Base-by-base conservation (phyloP, 2,329 filamentous ascomycete genomes). In the Monosporascus ibericus region DNA sequence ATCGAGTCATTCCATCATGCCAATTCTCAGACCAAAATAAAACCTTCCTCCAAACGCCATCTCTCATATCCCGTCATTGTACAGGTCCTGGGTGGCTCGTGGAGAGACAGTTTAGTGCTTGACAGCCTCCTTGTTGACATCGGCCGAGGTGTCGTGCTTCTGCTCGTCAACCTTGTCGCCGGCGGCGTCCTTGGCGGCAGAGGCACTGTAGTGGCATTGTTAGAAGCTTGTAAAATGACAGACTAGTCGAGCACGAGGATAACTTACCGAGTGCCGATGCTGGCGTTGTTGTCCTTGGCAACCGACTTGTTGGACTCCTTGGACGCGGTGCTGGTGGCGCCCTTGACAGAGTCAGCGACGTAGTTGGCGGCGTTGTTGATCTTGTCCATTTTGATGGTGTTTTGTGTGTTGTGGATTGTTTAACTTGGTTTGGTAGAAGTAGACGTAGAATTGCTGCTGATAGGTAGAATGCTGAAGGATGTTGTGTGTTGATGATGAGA, bases 301-400 rank as follows among this genome's bases (percentile, higher is more conserved):
- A 82, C 77, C 60, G 78, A 67, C 80, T 87, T 86, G 80, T 87
- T 87, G 74, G 75, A 74, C 74, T 86, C 82, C 81, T 87, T 87
- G 73, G 76, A 81, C 56, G 79, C 73, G 60, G 78, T 75, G 56
- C 74, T 73, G 57, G 75, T 66, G 55, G 74, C 74, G 68, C 84
- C 73, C 75, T 85, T 77, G 67, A 83, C 70, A 64, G 75, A 73
- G 77, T 86, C 85, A 60, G 80, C 72, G 72, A 86, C 82, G 80
- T 86, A 86, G 79, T 85, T 86, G 73, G 74, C 82, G 65, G 78
- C 79, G 73, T 85, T 81, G 76, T 78, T 77, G 67, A 79, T 57
- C 57, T 75, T 72, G 51, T 80, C 77, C 77, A 80, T 79, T 69
- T 53, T 74, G 70, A 63, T 58, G 55, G 48, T 62, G 27, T 51